A percentile compares a stretch with the other conserved stretches of the same genome.
Conservation (phyloP, 495 filamentous ascomycete genomes). For the Aspergillus panamensis region DNA sequence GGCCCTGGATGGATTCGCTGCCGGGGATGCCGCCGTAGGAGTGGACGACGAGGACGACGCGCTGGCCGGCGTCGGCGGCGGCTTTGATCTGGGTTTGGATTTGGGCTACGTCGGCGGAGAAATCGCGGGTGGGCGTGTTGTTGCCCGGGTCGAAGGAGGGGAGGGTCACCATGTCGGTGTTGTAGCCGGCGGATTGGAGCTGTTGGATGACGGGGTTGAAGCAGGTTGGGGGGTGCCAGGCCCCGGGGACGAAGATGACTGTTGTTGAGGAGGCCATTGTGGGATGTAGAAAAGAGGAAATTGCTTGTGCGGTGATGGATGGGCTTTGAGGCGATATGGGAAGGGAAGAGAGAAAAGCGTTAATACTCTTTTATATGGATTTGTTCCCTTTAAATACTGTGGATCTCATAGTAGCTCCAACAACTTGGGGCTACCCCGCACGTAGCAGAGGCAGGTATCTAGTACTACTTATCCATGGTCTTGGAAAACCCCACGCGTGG, state of each 20-base stretch:
- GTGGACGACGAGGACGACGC: conserved; percentile 44
- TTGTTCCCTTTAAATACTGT: too few species aligned
- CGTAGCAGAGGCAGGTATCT: too few species aligned
- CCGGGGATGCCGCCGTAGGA: conserved; percentile 35
- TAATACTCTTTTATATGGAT: too few species aligned
- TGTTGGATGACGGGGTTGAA: conserved; percentile 32
- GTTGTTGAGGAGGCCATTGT: conserved; percentile 6
- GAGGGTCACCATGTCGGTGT: conserved; percentile 33
- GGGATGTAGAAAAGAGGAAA: too few species aligned
- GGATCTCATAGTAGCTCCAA: too few species aligned
- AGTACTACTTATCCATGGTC: too few species aligned
- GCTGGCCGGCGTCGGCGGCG: conserved; percentile 25
- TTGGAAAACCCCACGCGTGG: too few species aligned
- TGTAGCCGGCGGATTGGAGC: conserved; percentile 35
- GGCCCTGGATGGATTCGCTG: conserved; percentile 39
- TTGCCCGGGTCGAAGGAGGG: conserved; percentile 28
- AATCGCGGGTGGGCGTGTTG: not conserved
- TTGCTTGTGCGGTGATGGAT: too few species aligned
- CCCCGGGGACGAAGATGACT: conserved; percentile 46
- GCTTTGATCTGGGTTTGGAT: conserved; percentile 12
- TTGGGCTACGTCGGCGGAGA: conserved; percentile 1
- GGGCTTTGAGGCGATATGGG: too few species aligned
- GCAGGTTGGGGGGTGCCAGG: conserved; percentile 41
- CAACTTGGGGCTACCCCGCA: too few species aligned
- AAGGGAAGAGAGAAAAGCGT: too few species aligned